Evolutionary conservation across 2,329 filamentous ascomycete species (phyloP).

Genomic region (Nakataea oryzae): DNA sequence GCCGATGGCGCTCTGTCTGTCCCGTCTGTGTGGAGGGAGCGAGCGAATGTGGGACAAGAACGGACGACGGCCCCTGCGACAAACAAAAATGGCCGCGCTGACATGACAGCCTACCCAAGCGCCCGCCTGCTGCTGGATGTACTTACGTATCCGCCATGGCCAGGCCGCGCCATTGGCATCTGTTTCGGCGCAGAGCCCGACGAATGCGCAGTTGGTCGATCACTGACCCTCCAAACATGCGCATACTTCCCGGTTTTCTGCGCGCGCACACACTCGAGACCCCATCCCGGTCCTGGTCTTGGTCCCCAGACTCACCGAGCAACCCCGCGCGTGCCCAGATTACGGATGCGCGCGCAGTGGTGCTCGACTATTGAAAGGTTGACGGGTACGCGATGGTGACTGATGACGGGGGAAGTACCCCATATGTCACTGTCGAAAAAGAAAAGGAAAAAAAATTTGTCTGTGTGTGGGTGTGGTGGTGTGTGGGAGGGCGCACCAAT

Average conservation of each 20-base stretch:
- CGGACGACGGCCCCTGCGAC: background rate
- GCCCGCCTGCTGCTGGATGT: too few species aligned
- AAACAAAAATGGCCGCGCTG: background rate
- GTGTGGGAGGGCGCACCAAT: background rate
- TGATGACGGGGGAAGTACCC: background rate
- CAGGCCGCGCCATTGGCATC: too few species aligned
- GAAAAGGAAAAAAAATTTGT: too few species aligned
- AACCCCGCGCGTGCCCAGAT: background rate
- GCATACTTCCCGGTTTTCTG: background rate
- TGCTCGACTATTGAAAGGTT: too few species aligned
- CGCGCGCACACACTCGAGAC: background rate
- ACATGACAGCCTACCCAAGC: too few species aligned
- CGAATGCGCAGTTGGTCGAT: background rate
- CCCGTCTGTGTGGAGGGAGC: too few species aligned
- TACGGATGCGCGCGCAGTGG: background rate
- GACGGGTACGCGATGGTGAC: too few species aligned
- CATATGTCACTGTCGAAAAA: background rate
- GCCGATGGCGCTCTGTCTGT: background rate
- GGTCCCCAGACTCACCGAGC: background rate
- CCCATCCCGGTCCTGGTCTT: background rate
- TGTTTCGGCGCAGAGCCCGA: too few species aligned
- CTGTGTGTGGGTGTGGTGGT: too few species aligned
- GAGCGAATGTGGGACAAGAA: background rate
- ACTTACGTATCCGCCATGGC: too few species aligned
- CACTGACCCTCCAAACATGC: background rate